These are phyloP conservation scores for Thermomyces lanuginosus DNA, from an alignment of 2,329 filamentous ascomycete genomes.

Conservation along the genomic window DNA sequence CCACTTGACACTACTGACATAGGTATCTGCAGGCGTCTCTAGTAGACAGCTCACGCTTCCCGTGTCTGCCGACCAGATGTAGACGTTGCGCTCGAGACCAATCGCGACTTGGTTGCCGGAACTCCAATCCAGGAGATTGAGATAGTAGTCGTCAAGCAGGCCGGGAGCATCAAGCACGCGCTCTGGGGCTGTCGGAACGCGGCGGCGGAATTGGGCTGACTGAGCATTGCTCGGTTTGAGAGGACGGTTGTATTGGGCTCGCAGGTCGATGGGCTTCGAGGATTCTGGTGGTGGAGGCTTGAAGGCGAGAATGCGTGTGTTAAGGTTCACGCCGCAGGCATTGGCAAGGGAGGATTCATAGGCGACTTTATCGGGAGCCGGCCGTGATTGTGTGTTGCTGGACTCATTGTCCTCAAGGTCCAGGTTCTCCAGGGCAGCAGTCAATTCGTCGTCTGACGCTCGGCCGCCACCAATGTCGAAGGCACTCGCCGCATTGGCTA, in stretches of 20 bases:
- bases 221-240: constrained; percentile 59
- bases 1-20: constrained; percentile 98
- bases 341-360: constrained; percentile 84
- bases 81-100: constrained; percentile 89
- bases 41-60: constrained; percentile 77
- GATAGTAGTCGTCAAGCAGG: constrained; percentile 95
- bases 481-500: constrained; percentile 56
- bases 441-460: constrained; percentile 54
- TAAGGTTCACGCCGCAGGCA: constrained; percentile 82
- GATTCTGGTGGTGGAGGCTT: constrained; percentile 97
- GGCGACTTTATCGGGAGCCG: constrained; percentile 71
- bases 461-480: constrained; percentile 47
- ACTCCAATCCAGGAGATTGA: constrained; percentile 97
- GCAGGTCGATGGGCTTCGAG: constrained; percentile 92
- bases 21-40: constrained; percentile 78
- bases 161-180: constrained; percentile 91
- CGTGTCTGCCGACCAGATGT: constrained; percentile 94
- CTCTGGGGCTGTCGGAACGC: constrained; percentile 87
- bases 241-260: constrained; percentile 94
- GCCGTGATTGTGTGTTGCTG: constrained; percentile 50
- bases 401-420: constrained; percentile 60
- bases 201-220: constrained; percentile 74
- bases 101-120: constrained; percentile 96
- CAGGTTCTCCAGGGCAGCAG: constrained; percentile 63
- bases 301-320: constrained; percentile 91